phyloP scores from a whole-genome alignment of 2,329 filamentous ascomycete species.

The Fusarium sp. region DNA sequence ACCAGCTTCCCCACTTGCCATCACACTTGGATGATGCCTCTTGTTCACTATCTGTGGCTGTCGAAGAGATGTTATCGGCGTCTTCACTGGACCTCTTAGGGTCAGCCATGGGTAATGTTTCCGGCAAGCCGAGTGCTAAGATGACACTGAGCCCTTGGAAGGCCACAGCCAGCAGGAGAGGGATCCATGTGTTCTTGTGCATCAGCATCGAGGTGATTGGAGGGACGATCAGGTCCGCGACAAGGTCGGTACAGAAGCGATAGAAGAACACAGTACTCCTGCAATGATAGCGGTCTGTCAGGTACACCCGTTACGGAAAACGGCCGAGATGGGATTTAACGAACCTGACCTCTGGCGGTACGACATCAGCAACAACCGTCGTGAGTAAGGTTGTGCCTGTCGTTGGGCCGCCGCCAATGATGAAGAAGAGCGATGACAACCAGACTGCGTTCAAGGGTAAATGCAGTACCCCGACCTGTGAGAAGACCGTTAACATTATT shows the following conservation, averaged over 20 bases:
- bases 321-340: background rate
- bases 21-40: background rate
- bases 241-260: conserved; percentile 9
- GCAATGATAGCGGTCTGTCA: background rate
- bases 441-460: conserved; percentile 7
- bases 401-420: conserved; percentile 8
- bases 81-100: background rate
- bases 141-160: conserved; percentile 10
- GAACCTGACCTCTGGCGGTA: conserved; percentile 4
- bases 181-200: conserved; percentile 13
- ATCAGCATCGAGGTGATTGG: conserved; percentile 8
- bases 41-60: background rate
- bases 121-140: conserved; percentile 3
- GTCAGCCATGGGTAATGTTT: conserved; percentile 4
- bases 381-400: conserved; percentile 16
- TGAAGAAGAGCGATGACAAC: conserved; percentile 7
- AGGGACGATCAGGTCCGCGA: conserved; percentile 8
- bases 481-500: background rate
- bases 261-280: conserved; percentile 13
- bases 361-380: conserved; percentile 11
- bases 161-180: conserved; percentile 8
- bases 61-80: background rate
- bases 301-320: background rate
- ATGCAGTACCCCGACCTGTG: background rate
- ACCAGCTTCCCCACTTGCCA: background rate